Evolutionary conservation across 345 rosid genomes (phyloP).

Genomic region (Ricinus communis): DNA sequence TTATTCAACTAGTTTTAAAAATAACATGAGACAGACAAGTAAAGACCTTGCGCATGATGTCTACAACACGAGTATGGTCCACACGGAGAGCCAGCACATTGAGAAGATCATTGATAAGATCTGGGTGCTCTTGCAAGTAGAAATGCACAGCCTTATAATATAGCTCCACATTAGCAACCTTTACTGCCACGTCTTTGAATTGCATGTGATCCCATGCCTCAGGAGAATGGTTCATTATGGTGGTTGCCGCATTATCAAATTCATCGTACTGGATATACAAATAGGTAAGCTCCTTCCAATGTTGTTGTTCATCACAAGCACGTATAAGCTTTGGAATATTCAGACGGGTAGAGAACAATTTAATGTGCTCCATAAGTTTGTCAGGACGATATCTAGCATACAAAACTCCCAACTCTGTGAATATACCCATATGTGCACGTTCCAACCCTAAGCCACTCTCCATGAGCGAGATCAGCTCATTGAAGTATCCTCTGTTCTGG

Average conservation of each 20-base stretch:
- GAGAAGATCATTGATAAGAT: slow-evolving; percentile 85
- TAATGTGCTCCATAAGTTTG: slow-evolving; percentile 98
- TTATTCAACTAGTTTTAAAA: background rate
- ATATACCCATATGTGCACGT: slow-evolving; percentile 99
- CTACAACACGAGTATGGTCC: slow-evolving; percentile 97
- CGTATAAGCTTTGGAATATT: slow-evolving; percentile 96
- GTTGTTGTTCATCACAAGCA: slow-evolving; percentile 98
- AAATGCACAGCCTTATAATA: slow-evolving; percentile 98
- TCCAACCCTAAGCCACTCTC: slow-evolving; percentile 98
- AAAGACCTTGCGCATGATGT: slow-evolving; percentile 92
- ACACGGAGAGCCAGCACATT: slow-evolving; percentile 91
- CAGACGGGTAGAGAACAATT: slow-evolving; percentile 93
- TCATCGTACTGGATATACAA: slow-evolving; percentile 90
- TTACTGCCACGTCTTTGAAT: slow-evolving; percentile 86
- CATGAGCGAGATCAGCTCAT: slow-evolving; percentile 94
- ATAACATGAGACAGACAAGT: background rate
- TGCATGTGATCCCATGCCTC: slow-evolving; percentile 99
- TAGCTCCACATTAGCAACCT: slow-evolving; percentile 93
- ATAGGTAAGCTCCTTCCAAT: slow-evolving; percentile 93
- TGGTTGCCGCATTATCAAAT: slow-evolving; percentile 97
- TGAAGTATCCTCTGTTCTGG: slow-evolving; percentile 97
- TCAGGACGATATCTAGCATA: slow-evolving; percentile 96
- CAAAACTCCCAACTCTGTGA: slow-evolving; percentile 95
- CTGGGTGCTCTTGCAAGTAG: slow-evolving; percentile 97
- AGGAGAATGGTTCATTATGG: slow-evolving; percentile 98